phyloP scores from a whole-genome alignment of 78 protist species.

The Dictyostelium firmibasis region DNA sequence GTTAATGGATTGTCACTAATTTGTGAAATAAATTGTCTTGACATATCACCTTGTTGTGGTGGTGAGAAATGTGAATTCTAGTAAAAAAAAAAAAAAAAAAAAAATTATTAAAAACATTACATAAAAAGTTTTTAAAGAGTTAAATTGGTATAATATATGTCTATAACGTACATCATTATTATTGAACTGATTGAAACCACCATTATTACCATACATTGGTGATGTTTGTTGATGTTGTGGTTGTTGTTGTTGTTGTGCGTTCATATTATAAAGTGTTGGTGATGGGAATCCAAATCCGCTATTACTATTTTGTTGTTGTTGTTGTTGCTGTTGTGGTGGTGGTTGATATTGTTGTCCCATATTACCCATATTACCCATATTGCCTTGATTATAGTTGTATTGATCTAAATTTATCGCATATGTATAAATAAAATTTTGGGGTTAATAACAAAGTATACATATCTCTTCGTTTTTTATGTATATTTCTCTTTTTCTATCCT shows the following conservation, averaged over 20 bases:
- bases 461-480: too few species aligned
- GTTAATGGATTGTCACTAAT: conserved; percentile 57
- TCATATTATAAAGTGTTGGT: conserved; percentile 6
- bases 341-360: background rate
- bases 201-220: background rate
- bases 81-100: background rate
- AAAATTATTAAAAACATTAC: too few species aligned
- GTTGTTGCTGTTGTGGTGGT: background rate
- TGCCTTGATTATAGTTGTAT: conserved; percentile 21
- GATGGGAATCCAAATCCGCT: conserved; percentile 3
- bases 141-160: background rate
- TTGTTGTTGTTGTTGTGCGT: conserved; percentile 35
- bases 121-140: background rate
- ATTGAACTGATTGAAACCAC: background rate
- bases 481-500: too few species aligned
- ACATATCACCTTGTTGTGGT: conserved; percentile 47
- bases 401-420: conserved; percentile 5
- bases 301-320: background rate
- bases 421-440: background rate
- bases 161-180: background rate
- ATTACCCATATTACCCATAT: background rate
- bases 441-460: background rate
- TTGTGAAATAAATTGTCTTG: conserved; percentile 33
- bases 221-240: background rate
- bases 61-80: conserved; percentile 14